Base-by-base conservation (phyloP, 148 eudicot genomes). In the Rhododendron molle region DNA sequence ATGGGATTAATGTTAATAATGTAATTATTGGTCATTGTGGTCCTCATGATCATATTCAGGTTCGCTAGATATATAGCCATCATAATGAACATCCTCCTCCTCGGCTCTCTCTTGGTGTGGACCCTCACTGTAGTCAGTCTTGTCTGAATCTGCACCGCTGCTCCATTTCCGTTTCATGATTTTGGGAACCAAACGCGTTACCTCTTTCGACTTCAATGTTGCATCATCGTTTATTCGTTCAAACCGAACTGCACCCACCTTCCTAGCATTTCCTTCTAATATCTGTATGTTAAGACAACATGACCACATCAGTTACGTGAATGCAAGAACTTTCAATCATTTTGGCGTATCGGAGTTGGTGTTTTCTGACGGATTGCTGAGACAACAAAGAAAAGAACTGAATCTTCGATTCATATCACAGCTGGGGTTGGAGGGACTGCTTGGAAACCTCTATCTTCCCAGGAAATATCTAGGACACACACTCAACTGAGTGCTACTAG, bases 261-360 rank as follows among this genome's bases (percentile, higher is more conserved):
- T 87, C 65, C 88, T 83, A 20, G 95, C 94, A 86, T 95, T 93
- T 81, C 96, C 98, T 60, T 97, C 98, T 43, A 95, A 85, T 89
- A 95, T 93, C 98, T 95, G 91, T 93, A 92, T 72, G 85, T 86
- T 20, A 65, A 40, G 23, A 76, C 56, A 43, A 47, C 11, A 69
- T 3, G 36, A 54, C 50, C 67, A 20, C 0, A 30, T 73, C 13
- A 83, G 47, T 11, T 54, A 1, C 5, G 47, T 11, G 26, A 72
- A 6, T 0, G 44, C 77, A 46, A 62, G 52, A 32, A 74, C 23
- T 36, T 18, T 34, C 78, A 32, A 32, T 73, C 14, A 11, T 16
- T 78, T 69, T 80, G 47, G 11, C 86, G 90, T 73, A 90, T 87
- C 8, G 86, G 86, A 94, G 76, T 90, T 93, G 1, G 90, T 62